Evolutionary conservation across 192 early-diverging fungal species (phyloP).

Genomic region (Coemansia sp.): DNA sequence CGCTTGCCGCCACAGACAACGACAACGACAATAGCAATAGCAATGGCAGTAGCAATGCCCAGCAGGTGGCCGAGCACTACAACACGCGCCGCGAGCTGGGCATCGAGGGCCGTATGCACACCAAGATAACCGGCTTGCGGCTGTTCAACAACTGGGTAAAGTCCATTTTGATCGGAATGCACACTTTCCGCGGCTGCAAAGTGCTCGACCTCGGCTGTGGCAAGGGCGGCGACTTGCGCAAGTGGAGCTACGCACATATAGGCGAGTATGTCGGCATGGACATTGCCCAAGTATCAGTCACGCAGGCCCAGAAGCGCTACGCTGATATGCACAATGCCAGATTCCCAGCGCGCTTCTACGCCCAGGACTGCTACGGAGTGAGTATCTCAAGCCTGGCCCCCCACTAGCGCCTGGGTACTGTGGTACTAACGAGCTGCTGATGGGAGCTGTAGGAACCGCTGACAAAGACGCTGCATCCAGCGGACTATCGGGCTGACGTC

Average conservation of each 20-base stretch:
- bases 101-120: conserved; percentile 69
- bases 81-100: conserved; percentile 84
- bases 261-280: conserved; percentile 79
- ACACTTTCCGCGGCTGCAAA: conserved; percentile 54
- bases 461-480: conserved; percentile 56
- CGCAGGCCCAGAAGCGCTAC: conserved; percentile 77
- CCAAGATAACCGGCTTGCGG: conserved; percentile 80
- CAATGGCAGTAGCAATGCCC: conserved; percentile 13
- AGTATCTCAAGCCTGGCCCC: background rate
- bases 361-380: conserved; percentile 81
- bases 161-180: conserved; percentile 73
- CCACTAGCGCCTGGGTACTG: no score
- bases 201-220: conserved; percentile 95
- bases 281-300: conserved; percentile 82
- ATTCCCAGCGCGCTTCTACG: conserved; percentile 76
- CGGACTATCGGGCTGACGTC: conserved; percentile 66
- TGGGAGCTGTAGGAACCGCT: conserved; percentile 56
- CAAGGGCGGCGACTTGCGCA: conserved; percentile 87
- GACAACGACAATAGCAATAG: conserved; percentile 7
- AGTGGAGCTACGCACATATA: conserved; percentile 74
- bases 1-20: background rate
- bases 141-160: conserved; percentile 99
- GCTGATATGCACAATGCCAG: conserved; percentile 51
- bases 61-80: conserved; percentile 72
- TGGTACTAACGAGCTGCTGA: background rate